phyloP scores from a whole-genome alignment of 179 eudicot species.

The Vitellaria paradoxa region DNA sequence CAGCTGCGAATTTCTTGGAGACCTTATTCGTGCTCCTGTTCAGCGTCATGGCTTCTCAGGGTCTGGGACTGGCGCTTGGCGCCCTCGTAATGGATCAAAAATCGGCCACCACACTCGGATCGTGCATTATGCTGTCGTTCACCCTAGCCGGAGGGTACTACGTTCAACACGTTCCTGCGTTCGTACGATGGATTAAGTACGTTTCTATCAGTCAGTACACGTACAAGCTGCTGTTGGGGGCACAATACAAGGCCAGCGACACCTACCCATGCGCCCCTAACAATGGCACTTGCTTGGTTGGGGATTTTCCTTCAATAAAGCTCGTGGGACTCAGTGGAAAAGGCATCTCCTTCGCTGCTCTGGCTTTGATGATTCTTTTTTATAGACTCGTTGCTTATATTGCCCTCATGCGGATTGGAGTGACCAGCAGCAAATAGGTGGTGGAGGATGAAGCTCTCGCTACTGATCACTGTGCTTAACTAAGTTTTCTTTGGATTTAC shows the following conservation, averaged over 20 bases:
- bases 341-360: slow-evolving; percentile 26
- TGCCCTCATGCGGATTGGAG: slow-evolving; percentile 76
- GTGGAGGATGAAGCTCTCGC: too few species aligned
- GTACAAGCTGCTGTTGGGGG: slow-evolving; percentile 53
- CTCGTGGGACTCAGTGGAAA: slow-evolving; percentile 45
- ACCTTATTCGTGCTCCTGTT: slow-evolving; percentile 48
- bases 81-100: slow-evolving; percentile 65
- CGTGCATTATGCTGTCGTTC: slow-evolving; percentile 66
- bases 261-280: slow-evolving; percentile 48
- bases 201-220: slow-evolving; percentile 44
- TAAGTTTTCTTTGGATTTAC: too few species aligned
- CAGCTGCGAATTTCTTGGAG: slow-evolving; percentile 34
- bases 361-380: slow-evolving; percentile 48
- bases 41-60: slow-evolving; percentile 63
- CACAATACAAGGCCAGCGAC: slow-evolving; percentile 49
- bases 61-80: slow-evolving; percentile 77
- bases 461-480: too few species aligned
- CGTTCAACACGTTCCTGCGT: slow-evolving; percentile 61
- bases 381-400: slow-evolving; percentile 68
- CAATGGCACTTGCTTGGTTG: slow-evolving; percentile 36
- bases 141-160: slow-evolving; percentile 65
- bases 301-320: slow-evolving; percentile 49
- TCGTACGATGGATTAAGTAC: slow-evolving; percentile 71
- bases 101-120: slow-evolving; percentile 56
- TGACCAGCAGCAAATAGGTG: slow-evolving; percentile 3